Evolutionary conservation across 2,329 filamentous ascomycete genomes (phyloP).

Genomic region (Westerdykella ornata): DNA sequence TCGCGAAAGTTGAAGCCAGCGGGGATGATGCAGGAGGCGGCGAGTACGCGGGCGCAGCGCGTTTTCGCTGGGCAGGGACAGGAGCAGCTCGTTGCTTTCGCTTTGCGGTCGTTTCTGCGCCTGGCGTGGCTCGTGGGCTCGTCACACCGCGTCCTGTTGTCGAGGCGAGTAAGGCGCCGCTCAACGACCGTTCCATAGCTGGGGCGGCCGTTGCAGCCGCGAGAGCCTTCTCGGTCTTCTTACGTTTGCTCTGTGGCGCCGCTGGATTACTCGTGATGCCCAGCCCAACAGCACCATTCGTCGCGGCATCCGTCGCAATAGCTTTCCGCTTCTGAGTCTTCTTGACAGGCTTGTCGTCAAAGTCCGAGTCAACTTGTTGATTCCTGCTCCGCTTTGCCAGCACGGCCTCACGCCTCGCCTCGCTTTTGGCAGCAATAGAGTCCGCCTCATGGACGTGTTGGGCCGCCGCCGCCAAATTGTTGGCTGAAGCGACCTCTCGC

Average conservation of each 20-base stretch:
- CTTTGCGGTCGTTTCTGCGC: constrained; percentile 46
- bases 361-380: constrained; percentile 69
- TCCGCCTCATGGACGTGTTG: constrained; percentile 74
- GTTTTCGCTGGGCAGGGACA: constrained; percentile 73
- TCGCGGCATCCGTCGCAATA: constrained; percentile 45
- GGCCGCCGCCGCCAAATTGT: constrained; percentile 61
- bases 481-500: constrained; percentile 69
- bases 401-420: constrained; percentile 75
- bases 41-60: constrained; percentile 51
- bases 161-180: constrained; percentile 48
- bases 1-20: constrained; percentile 57
- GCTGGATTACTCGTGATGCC: constrained; percentile 55
- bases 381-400: constrained; percentile 63
- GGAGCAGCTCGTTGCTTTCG: constrained; percentile 65
- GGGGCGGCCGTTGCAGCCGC: constrained; percentile 32
- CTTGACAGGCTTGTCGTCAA: constrained; percentile 62
- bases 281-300: constrained; percentile 50
- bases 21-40: constrained; percentile 71
- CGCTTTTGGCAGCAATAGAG: constrained; percentile 71
- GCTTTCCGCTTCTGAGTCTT: constrained; percentile 56
- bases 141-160: constrained; percentile 36
- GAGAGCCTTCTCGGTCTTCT: constrained; percentile 66
- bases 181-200: constrained; percentile 62
- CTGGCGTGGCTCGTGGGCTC: constrained; percentile 64
- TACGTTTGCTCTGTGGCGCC: constrained; percentile 60